Evolutionary conservation across 2,329 filamentous ascomycete genomes (phyloP).

Genomic region (Ophiocordyceps robertsii): DNA sequence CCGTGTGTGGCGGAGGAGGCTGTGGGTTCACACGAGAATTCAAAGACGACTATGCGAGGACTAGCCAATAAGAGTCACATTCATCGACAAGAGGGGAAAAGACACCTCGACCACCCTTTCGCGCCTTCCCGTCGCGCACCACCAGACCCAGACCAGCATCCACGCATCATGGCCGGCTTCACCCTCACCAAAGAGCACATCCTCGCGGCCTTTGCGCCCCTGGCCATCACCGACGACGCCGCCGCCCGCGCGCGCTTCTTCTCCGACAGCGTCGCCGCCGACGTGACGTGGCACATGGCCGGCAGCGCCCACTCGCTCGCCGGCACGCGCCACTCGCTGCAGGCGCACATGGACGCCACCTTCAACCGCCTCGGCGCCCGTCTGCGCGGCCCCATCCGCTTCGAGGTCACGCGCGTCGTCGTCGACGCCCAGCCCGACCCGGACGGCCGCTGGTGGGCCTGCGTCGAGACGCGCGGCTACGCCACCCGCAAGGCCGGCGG

Average conservation of each 20-base stretch:
- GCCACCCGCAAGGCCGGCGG: conserved; percentile 7
- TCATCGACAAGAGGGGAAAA: too few relatives aligned
- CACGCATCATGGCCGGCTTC: conserved; percentile 7
- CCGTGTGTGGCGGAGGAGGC: too few relatives aligned
- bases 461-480: conserved; percentile 9
- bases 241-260: conserved; percentile 7
- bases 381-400: conserved; percentile 9
- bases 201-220: conserved; percentile 7
- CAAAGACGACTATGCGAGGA: too few relatives aligned
- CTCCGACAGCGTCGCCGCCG: conserved; percentile 5
- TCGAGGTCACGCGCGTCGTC: conserved; percentile 8
- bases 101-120: too few relatives aligned
- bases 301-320: conserved; percentile 11
- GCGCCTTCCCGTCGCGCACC: too few relatives aligned
- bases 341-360: conserved; percentile 7
- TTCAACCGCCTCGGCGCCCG: conserved; percentile 8
- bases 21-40: too few relatives aligned
- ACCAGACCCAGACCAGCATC: too few relatives aligned
- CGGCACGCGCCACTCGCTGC: conserved; percentile 7
- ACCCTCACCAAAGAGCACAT: conserved; percentile 9
- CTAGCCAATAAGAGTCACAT: too few relatives aligned
- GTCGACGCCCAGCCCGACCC: conserved; percentile 7
- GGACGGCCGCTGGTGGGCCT: conserved; percentile 12
- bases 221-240: conserved; percentile 6
- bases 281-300: conserved; percentile 11